Base-by-base conservation (phyloP, 306 rosid genomes). In the Fagus crenata region DNA sequence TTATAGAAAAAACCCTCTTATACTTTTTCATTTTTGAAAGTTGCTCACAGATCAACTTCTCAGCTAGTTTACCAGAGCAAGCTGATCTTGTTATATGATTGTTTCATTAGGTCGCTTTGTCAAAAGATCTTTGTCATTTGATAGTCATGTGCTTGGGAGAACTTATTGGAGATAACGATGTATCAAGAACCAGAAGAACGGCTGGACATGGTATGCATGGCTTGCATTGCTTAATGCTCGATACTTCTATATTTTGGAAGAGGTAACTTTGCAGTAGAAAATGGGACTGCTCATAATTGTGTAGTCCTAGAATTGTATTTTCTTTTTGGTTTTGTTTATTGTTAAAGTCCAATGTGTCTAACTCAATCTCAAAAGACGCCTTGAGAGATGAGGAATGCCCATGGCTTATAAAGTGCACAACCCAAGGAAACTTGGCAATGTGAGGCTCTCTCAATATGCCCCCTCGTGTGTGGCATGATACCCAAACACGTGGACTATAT, bases 81-180 rank as follows among this genome's bases (percentile, higher is more conserved):
- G 69, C 83, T 85, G 67, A 87, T 61, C 72, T 67, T 84, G 53
- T 85, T 80, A 51, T 65, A 53, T 79, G 39, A 71, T 85, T 14
- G 32, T 84, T 55, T 84, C 83, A 69, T 80, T 81, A 94, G 97
- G 97, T 88, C 73, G 88, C 93, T 78, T 85, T 94, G 84, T 94
- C 98, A 49, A 94, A 92, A 82, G 97, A 94, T 84, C 92, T 94
- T 81, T 88, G 97, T 77, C 92, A 92, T 82, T 89, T 94, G 94
- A 81, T 90, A 75, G 96, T 94, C 86, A 86, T 83, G 84, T 92
- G 96, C 85, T 92, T 96, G 37, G 98, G 96, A 86, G 92, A 86
- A 80, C 85, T 90, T 63, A 78, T 84, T 81, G 84, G 82, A 71
- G 87, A 76, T 74, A 73, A 70, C 43, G 74, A 84, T 55, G 88